Conservation (phyloP, 83 land plant species). For the Diphasiastrum complanatum region DNA sequence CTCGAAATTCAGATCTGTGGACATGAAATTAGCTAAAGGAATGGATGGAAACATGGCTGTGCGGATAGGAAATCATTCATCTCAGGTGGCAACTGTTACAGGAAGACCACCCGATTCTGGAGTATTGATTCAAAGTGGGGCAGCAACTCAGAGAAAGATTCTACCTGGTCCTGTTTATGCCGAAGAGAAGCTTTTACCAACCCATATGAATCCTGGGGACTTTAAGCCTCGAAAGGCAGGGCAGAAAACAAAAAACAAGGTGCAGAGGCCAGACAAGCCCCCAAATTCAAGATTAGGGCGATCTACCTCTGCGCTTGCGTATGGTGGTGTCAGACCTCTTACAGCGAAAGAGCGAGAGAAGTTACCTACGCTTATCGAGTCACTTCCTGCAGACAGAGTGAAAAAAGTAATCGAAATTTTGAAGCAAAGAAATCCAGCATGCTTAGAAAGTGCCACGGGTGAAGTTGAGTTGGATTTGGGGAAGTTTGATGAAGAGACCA, state of each 20-base stretch:
- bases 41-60: no score
- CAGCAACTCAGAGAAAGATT: no score
- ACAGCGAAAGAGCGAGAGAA: conserved; percentile 4
- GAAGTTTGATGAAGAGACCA: conserved; percentile 4
- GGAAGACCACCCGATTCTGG: no score
- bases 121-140: no score
- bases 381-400: conserved; percentile 3
- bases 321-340: conserved; percentile 4
- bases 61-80: no score
- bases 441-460: neutral
- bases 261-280: no score
- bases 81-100: no score
- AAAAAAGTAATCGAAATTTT: conserved; percentile 6
- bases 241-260: neutral
- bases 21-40: no score
- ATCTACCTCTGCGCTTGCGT: neutral
- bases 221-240: neutral
- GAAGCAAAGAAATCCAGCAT: neutral
- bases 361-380: conserved; percentile 2
- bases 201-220: neutral
- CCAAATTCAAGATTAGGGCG: conserved; percentile 7
- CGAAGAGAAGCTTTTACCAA: no score
- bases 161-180: no score
- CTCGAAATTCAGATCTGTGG: no score
- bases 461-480: conserved; percentile 13